Base-by-base conservation (phyloP, 495 filamentous ascomycete genomes). In the Penicillium goetzii region DNA sequence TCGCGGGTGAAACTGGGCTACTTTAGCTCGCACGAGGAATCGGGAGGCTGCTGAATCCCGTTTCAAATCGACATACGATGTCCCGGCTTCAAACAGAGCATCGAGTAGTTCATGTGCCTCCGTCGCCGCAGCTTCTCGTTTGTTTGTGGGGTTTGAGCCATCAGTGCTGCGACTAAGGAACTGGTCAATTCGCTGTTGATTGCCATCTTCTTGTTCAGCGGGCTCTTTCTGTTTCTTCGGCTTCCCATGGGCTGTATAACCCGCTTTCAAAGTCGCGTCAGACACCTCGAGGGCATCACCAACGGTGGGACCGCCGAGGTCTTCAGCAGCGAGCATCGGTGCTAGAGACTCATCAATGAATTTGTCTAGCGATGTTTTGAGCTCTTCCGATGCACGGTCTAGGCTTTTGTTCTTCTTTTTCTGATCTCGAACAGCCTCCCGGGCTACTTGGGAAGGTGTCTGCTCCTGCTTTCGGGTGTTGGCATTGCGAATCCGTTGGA, bases 1-100 rank as follows among this genome's bases (percentile, higher is more conserved):
- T 61, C 85, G 87, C 2, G 93, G 91, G 75, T 96, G 90, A 63
- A 95, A 95, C 65, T 92, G 88, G 23, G 93, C 93, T 34, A 94
- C 88, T 69, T 90, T 94, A 25, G 89, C 89, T 64, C 90, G 81
- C 23, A 97, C 90, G 11, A 97, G 80, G 71, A 96, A 97, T 61
- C 92, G 83, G 1, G 88, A 89, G 28, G 88, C 86, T 12, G 92
- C 91, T n/a, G 89, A 90, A 63, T 97, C 93, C 60, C 83, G 81
- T n/a, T 81, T 68, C 11, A 97, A 73, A 43, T 81, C 77, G 38
- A 93, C 81, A 78, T 96, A 97, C 0, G 83, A 84, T 19, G 82
- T 81, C 28, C 79, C 82, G 1, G 85, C 83, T 57, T 91, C 90
- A 53, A 89, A 72, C 38, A 92, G 73, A 59, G 77, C 78, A 69